Evolutionary conservation across 2,329 filamentous ascomycete species (phyloP), one percentile per base, ranked within the genome.

Genomic region (Arthrocladium fulminans): DNA sequence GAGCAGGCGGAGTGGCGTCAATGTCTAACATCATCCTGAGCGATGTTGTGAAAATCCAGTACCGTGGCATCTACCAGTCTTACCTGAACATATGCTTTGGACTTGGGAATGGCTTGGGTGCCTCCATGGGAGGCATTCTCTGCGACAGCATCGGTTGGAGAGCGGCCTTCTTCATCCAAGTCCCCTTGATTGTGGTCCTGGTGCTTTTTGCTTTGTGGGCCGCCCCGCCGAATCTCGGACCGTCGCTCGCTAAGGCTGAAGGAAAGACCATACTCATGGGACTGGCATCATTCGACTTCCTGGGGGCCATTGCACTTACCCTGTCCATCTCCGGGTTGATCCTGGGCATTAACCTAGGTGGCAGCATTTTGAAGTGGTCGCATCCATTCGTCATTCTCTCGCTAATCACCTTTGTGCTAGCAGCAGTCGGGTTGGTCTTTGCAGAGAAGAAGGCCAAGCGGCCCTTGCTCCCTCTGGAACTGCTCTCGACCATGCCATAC

Each of bases 31-130:
- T 88, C 47, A 79, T 88, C 52, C 79, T 82, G 15, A 84, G 81
- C 49, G 84, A 88, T 62, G 66, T 88, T 41, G 83, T 89, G 29
- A 82, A 82, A 1, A 84, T 88, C 54, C 77, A 84, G 67, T 81
- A 71, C 52, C 72, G 85, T n/a, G 83, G 84, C 2, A 75, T 76
- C 3, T 89, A 85, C 57, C 85, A 89, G 62, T 81, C 81, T 12
- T 80, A 82, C 55, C 75, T 85, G 58, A 51, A 56, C 37, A 32
- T 94, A 45, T 38, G 51, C 6, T 57, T 50, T 37, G 56, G 55
- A 12, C 13, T 55, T 4, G 54, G 57, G 2, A 57, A 52, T 34
- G 54, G 54, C 5, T 45, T 79, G 2, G 84, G 84, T 2, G 83
- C 83, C 1, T 83, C 83, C 0, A 70, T 84, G 5, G 84, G 84